Percentiles rank a stretch among this genome's conserved stretches.
phyloP scores from a whole-genome alignment of 2,329 filamentous ascomycete species.

The Claviceps pazoutovae region DNA sequence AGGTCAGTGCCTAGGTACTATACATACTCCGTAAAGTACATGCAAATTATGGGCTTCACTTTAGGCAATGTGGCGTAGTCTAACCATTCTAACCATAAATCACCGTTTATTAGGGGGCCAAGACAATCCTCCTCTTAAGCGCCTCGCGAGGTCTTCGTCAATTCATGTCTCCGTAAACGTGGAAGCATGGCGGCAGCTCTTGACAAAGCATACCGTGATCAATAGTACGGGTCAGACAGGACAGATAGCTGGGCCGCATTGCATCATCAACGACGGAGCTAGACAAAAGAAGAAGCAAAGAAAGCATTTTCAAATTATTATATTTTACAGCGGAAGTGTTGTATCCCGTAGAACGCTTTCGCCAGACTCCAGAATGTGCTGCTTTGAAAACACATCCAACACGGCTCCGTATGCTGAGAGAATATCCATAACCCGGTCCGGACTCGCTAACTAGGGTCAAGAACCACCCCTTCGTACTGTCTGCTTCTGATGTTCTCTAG shows the following conservation, averaged over 20 bases:
- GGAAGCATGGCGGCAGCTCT: too few species aligned
- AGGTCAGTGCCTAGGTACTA: too few species aligned
- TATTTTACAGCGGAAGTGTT: conserved; percentile 5
- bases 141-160: too few species aligned
- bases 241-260: background rate
- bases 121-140: too few species aligned
- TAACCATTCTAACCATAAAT: too few species aligned
- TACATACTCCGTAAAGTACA: too few species aligned
- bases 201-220: too few species aligned
- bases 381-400: background rate
- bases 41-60: too few species aligned
- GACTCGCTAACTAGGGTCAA: conserved; percentile 37
- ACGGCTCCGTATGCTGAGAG: background rate
- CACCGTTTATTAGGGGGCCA: too few species aligned
- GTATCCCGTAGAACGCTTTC: conserved; percentile 3
- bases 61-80: too few species aligned
- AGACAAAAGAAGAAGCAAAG: background rate
- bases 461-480: conserved; percentile 84
- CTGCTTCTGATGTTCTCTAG: conserved; percentile 84
- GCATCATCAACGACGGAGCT: background rate
- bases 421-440: background rate
- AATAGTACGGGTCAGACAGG: background rate
- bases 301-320: background rate
- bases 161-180: too few species aligned
- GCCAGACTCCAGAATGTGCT: conserved; percentile 1